phyloP scores from a whole-genome alignment of 2,329 filamentous ascomycete species.

The Plenodomus tracheiphilus region DNA sequence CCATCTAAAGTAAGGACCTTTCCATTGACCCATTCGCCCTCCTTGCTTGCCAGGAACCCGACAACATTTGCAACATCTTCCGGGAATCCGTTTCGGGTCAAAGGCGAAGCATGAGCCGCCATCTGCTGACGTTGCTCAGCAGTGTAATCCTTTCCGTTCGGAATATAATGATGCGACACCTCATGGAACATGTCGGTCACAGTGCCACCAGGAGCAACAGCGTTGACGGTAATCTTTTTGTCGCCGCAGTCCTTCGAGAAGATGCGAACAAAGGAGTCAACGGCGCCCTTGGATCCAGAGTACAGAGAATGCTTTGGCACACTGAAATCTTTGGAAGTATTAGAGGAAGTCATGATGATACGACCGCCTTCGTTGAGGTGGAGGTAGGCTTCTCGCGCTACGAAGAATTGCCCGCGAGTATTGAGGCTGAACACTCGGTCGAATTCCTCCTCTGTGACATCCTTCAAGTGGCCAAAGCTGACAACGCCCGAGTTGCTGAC shows the following conservation, averaged over 20 bases:
- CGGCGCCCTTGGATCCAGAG: slow-evolving; percentile 69
- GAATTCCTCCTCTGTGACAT: slow-evolving; percentile 68
- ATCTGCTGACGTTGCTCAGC: slow-evolving; percentile 34
- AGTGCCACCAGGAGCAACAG: slow-evolving; percentile 70
- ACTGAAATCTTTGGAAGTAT: slow-evolving; percentile 65
- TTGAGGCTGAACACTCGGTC: slow-evolving; percentile 70
- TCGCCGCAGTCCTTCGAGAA: slow-evolving; percentile 70
- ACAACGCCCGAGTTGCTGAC: slow-evolving; percentile 61
- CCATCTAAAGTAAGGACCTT: slow-evolving; percentile 14
- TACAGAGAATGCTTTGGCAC: slow-evolving; percentile 71
- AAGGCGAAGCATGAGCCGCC: slow-evolving; percentile 49
- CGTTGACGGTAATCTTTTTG: slow-evolving; percentile 69
- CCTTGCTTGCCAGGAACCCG: slow-evolving; percentile 36
- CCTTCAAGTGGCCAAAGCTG: slow-evolving; percentile 66
- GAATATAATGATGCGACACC: slow-evolving; percentile 57
- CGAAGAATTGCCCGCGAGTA: slow-evolving; percentile 72
- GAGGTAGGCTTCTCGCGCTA: slow-evolving; percentile 71
- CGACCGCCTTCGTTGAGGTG: slow-evolving; percentile 68
- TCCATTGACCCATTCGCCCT: slow-evolving; percentile 42
- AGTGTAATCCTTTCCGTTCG: slow-evolving; percentile 34
- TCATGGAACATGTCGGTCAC: slow-evolving; percentile 75
- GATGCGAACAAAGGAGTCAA: slow-evolving; percentile 69
- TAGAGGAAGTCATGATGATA: slow-evolving; percentile 72
- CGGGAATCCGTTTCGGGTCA: slow-evolving; percentile 49
- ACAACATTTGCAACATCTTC: slow-evolving; percentile 44